A percentile compares a stretch with the other conserved stretches of the same genome.
phyloP scores from a whole-genome alignment of 1,284 basidiomycete genomes.

The Amylostereum areolatum region DNA sequence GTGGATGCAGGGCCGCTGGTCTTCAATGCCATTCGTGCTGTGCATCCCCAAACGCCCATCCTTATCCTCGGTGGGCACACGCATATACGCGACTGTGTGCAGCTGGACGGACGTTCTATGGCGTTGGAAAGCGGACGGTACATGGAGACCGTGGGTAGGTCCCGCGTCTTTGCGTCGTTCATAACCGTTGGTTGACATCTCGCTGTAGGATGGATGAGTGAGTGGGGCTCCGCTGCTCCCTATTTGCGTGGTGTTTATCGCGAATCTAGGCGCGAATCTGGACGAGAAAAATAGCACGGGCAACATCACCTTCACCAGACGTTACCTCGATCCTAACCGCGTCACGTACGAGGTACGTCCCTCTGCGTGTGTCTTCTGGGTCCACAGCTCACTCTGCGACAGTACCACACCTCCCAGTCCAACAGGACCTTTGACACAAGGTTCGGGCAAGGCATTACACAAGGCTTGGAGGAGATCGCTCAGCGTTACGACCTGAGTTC shows the following conservation, averaged over 20 bases:
- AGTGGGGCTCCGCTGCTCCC: too few species aligned
- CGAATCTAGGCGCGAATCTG: slow-evolving; percentile 43
- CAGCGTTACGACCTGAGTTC: slow-evolving; percentile 47
- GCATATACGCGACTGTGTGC: slow-evolving; percentile 74
- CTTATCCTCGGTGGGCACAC: slow-evolving; percentile 77
- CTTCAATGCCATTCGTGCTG: slow-evolving; percentile 67
- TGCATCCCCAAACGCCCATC: slow-evolving; percentile 72
- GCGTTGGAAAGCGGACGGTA: slow-evolving; percentile 78
- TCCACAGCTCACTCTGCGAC: not conserved
- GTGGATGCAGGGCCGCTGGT: slow-evolving; percentile 52
- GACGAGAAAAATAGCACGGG: slow-evolving; percentile 31
- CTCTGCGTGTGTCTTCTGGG: not conserved
- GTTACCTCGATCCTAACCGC: slow-evolving; percentile 72
- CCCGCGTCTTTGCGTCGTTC: too few species aligned
- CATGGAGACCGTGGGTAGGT: slow-evolving; percentile 85
- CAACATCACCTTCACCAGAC: slow-evolving; percentile 56
- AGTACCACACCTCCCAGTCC: slow-evolving; percentile 52
- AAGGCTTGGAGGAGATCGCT: slow-evolving; percentile 47
- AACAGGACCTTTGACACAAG: slow-evolving; percentile 51
- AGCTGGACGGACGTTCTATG: slow-evolving; percentile 61
- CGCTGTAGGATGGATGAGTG: slow-evolving; percentile 62
- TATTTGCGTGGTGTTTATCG: too few species aligned
- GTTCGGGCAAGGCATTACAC: slow-evolving; percentile 45
- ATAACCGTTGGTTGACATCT: too few species aligned
- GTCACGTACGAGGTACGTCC: slow-evolving; percentile 60